Percentiles rank a stretch among this genome's conserved stretches.
These are phyloP conservation scores for Rutstroemia sp. DNA, from an alignment of 2,329 filamentous ascomycete genomes.

Conservation along the genomic window DNA sequence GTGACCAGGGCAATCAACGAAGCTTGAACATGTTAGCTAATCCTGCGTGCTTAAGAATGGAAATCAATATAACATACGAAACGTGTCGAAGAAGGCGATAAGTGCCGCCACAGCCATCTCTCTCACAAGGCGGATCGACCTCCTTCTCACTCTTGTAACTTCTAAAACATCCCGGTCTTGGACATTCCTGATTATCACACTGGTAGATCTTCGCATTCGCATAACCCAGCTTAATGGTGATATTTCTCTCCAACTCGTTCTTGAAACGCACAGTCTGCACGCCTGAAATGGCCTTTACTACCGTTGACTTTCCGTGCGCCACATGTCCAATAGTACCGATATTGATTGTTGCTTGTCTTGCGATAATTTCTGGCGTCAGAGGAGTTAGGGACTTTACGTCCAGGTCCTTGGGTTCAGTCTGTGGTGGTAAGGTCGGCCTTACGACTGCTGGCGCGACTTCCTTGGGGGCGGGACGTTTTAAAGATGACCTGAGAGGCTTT, in stretches of 20 bases:
- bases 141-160: conserved; percentile 99
- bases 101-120: conserved; percentile 80
- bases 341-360: conserved; percentile 96
- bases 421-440: conserved; percentile 68
- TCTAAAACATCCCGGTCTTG: conserved; percentile 88
- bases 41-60: not conserved
- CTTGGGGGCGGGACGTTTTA: conserved; percentile 67
- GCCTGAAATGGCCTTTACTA: conserved; percentile 97
- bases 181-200: conserved; percentile 88
- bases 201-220: conserved; percentile 99
- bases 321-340: conserved; percentile 98
- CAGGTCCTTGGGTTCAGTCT: conserved; percentile 86
- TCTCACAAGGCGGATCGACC: conserved; percentile 91
- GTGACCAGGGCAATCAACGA: conserved; percentile 98
- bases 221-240: conserved; percentile 99
- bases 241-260: conserved; percentile 98
- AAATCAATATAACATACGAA: conserved; percentile 54
- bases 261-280: conserved; percentile 99
- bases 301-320: conserved; percentile 97
- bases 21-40: conserved; percentile 45
- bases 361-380: conserved; percentile 93
- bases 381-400: conserved; percentile 76
- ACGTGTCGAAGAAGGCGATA: conserved; percentile 89
- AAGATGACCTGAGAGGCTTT: conserved; percentile 71
- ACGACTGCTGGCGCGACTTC: conserved; percentile 49